Base-by-base conservation (phyloP, 1,139 yeast genomes). In the Pichia terricola region DNA sequence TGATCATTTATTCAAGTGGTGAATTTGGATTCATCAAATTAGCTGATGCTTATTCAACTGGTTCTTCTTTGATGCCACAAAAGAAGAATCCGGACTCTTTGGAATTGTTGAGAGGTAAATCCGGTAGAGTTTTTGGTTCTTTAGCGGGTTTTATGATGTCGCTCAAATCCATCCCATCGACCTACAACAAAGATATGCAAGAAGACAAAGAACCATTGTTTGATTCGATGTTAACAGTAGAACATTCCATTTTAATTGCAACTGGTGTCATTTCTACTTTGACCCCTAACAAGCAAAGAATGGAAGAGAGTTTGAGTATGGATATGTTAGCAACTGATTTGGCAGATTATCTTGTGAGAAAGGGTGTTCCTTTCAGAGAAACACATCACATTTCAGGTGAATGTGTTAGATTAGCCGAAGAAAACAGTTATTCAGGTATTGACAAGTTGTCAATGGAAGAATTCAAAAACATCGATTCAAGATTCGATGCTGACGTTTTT, bases 311-410 rank as follows among this genome's bases (percentile, higher is more conserved):
- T 0, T 75, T 91, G 58, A 89, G 97, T 33, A 89, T 89, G 95
- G 98, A 94, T 65, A 94, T 91, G 98, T 75, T 91, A 58, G 98
- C 98, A 22, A 91, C 99, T 27, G 99, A 91, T 63, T 75, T 91
- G 57, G 99, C 99, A 37, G 99, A 91, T 65, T 91, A 91, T 66
- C 74, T 91, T 55, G 99, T 91, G 45, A 81, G 96, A 69, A 88
- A 83, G 65, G 98, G 98, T 45, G 98, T 91, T 52, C 98, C 98
- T 47, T 91, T 91, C 70, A 86, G 99, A 71, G 97, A 91, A 68
- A 91, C 98, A 2, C 99, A 91, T 65, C 97, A 91, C 64, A 89
- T 91, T 50, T 87, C 96, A 5, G 99, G 99, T 45, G 96, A 87
- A 63, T 91, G 96, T 67, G 99, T 91, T 42, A 80, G 95, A 54